Base-by-base conservation (phyloP, 306 rosid species). In the Prinsepia uniflora region DNA sequence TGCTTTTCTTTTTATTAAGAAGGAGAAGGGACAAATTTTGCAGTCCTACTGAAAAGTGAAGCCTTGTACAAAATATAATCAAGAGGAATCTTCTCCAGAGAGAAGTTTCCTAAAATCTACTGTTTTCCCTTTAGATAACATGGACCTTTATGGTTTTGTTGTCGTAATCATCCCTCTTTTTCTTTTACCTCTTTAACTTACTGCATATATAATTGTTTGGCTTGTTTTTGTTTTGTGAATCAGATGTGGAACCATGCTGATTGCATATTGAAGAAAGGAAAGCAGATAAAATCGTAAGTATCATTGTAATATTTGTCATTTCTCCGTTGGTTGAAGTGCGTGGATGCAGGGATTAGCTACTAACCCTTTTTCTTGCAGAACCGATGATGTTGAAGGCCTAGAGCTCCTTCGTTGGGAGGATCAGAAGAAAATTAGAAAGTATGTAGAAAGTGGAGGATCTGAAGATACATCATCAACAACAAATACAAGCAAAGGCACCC, bases 191-290 rank as follows among this genome's bases (percentile, higher is more conserved):
- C 42, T 40, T 54, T 54, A 13, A 34, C n/a, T 39, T 8, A 1
- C 34, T 18, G 48, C 17, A n/a, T 72, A 12, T 19, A 11, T n/a
- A 63, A 20, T 17, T 63, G 8, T 52, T 11, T 59, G 41, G 44
- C 4, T 49, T 61, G 63, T 30, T 58, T 30, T 76, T 15, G n/a
- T 15, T 62, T 66, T 72, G 24, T 75, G 80, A 55, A 73, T 44
- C 96, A 94, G 98, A 89, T 89, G 98, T 94, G 98, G 98, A 79
- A 90, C 63, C 98, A 94, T 75, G 98, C 85, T 46, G 64, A 41
- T 59, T 94, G 98, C 79, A 79, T 90, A 70, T 57, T 89, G 87
- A 90, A 75, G 86, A 94, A 94, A 74, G 64, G 88, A 63, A 94
- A 94, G 60, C 97, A 94, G 89, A 89, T 94, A 60, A 88, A 94